Evolutionary conservation across 768 basidiomycete genomes (phyloP).

Genomic region (Amanita inopinata): DNA sequence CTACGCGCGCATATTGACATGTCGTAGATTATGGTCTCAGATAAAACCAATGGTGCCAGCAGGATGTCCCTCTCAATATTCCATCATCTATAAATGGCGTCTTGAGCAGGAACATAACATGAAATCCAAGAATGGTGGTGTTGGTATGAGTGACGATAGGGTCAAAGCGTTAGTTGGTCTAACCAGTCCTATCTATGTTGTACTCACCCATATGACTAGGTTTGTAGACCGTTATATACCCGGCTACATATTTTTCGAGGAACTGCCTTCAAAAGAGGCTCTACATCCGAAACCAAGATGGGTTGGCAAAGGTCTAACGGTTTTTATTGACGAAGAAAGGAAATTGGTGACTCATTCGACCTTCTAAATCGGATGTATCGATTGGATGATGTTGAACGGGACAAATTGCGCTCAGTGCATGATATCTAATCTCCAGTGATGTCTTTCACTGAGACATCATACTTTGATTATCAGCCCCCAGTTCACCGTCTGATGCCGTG

Average conservation of each 20-base stretch:
- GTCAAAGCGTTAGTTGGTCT: conserved; percentile 49
- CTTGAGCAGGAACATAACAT: conserved; percentile 84
- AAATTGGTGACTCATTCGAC: conserved; percentile 28
- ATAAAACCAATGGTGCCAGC: conserved; percentile 18
- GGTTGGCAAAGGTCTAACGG: conserved; percentile 36
- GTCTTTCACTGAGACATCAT: too few relatives aligned
- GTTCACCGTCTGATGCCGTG: too few relatives aligned
- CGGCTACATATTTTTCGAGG: conserved; percentile 81
- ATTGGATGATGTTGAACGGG: conserved; percentile 2
- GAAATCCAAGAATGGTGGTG: conserved; percentile 77
- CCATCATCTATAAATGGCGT: conserved; percentile 79
- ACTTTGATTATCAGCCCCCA: too few relatives aligned
- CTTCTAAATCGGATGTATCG: conserved; percentile 25
- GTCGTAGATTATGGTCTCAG: conserved; percentile 16
- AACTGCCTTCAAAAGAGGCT: conserved; percentile 15
- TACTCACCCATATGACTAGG: conserved; percentile 25
- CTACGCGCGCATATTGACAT: background rate
- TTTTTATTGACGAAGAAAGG: conserved; percentile 48
- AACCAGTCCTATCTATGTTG: conserved; percentile 10
- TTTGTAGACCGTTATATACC: conserved; percentile 94
- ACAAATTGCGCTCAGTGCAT: too few relatives aligned
- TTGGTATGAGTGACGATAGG: conserved; percentile 76
- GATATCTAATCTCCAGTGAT: too few relatives aligned
- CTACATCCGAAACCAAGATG: conserved; percentile 12
- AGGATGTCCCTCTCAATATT: conserved; percentile 23